Conservation (phyloP, 1,284 basidiomycete genomes). For the Coniferiporia weirii region DNA sequence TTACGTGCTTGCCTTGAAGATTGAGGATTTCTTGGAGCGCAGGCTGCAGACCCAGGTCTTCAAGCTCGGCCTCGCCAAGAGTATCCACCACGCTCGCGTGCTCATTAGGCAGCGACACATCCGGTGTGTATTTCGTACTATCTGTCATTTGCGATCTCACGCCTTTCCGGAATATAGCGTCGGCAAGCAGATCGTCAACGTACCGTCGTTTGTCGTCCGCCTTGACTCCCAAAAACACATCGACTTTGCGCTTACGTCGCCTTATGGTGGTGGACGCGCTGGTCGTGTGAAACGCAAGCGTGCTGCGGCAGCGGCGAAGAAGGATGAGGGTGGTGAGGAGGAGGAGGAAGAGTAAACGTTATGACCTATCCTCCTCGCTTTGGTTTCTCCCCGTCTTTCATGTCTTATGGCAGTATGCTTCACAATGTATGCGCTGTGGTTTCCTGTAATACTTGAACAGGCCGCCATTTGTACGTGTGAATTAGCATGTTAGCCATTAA, state of each 20-base stretch:
- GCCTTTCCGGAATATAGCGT: slow-evolving; percentile 48
- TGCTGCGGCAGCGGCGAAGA: slow-evolving; percentile 87
- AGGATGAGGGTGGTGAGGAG: slow-evolving; percentile 85
- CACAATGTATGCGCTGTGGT: slow-evolving; percentile 1
- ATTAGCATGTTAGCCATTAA: no score
- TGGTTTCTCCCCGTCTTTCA: background rate
- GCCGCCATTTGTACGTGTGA: no score
- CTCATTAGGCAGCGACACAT: slow-evolving; percentile 97
- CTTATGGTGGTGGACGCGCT: slow-evolving; percentile 94
- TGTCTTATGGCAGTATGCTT: slow-evolving; percentile 8
- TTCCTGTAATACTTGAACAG: background rate
- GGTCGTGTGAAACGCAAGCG: slow-evolving; percentile 99
- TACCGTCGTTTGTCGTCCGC: slow-evolving; percentile 98
- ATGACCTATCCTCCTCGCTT: background rate
- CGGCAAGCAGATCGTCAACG: slow-evolving; percentile 99
- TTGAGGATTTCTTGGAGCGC: slow-evolving; percentile 99
- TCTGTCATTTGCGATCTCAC: background rate
- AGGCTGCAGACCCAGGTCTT: slow-evolving; percentile 99
- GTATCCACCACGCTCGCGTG: slow-evolving; percentile 97
- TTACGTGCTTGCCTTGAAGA: slow-evolving; percentile 99
- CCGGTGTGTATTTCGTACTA: slow-evolving; percentile 51
- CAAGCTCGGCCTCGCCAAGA: slow-evolving; percentile 98
- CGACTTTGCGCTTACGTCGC: slow-evolving; percentile 96
- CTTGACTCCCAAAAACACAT: slow-evolving; percentile 98
- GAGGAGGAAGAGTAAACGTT: slow-evolving; percentile 79